phyloP scores from a whole-genome alignment of 805 yeast genomes.

The Candida glaebosa region DNA sequence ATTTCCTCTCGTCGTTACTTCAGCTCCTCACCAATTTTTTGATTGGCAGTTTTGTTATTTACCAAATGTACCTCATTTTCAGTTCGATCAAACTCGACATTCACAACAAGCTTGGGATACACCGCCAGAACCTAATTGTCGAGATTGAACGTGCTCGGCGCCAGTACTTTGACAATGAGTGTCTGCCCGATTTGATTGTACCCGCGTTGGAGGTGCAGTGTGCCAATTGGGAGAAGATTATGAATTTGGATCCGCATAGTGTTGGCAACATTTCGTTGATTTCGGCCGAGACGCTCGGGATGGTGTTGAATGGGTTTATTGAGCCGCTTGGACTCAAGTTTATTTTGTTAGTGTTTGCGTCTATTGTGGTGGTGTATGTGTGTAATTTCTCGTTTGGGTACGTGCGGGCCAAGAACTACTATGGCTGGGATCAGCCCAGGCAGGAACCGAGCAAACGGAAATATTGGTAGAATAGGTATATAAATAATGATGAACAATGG shows the following conservation, averaged over 20 bases:
- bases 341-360: slow-evolving; percentile 39
- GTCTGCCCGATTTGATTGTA: slow-evolving; percentile 51
- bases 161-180: slow-evolving; percentile 51
- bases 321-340: slow-evolving; percentile 69
- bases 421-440: slow-evolving; percentile 25
- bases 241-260: slow-evolving; percentile 52
- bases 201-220: slow-evolving; percentile 61
- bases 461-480: background rate
- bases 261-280: slow-evolving; percentile 51
- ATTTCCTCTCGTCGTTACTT: slow-evolving; percentile 57
- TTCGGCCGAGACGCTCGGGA: slow-evolving; percentile 61
- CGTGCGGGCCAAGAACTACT: slow-evolving; percentile 51
- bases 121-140: slow-evolving; percentile 40
- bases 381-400: slow-evolving; percentile 68
- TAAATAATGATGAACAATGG: background rate
- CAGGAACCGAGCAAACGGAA: background rate
- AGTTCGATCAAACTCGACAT: slow-evolving; percentile 55
- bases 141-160: slow-evolving; percentile 55
- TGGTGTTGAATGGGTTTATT: slow-evolving; percentile 56
- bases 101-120: slow-evolving; percentile 45
- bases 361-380: slow-evolving; percentile 48
- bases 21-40: slow-evolving; percentile 52
- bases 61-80: slow-evolving; percentile 42
- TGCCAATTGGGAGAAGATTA: slow-evolving; percentile 61
- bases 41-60: slow-evolving; percentile 43